These are phyloP conservation scores for Harrya chromipes DNA, from an alignment of 768 basidiomycete genomes.

Conservation along the genomic window DNA sequence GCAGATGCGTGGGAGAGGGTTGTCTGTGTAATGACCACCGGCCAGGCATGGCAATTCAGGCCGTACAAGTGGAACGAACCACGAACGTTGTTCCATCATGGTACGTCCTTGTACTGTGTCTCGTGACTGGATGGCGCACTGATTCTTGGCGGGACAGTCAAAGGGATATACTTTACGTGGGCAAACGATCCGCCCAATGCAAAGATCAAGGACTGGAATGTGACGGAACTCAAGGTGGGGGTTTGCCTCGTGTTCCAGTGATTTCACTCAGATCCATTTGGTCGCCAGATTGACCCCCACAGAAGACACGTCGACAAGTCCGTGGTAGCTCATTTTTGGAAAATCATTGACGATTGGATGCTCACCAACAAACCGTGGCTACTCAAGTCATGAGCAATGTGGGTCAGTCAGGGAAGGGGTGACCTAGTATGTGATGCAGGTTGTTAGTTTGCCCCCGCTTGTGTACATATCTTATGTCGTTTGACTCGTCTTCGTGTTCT, in stretches of 20 bases:
- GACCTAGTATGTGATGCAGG: too few relatives aligned
- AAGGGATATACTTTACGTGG: constrained; percentile 95
- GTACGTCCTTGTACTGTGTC: constrained; percentile 38
- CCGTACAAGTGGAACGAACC: constrained; percentile 98
- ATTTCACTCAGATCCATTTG: neutral
- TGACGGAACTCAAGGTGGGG: constrained; percentile 88
- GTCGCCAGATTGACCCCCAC: constrained; percentile 78
- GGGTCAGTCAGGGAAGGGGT: too few relatives aligned
- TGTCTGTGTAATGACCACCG: constrained; percentile 97
- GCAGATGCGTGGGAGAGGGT: constrained; percentile 96
- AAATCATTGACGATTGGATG: constrained; percentile 85
- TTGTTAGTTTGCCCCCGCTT: neutral
- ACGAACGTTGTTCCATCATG: constrained; percentile 87
- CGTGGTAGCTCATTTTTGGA: constrained; percentile 95
- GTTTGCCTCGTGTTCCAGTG: constrained; percentile 3
- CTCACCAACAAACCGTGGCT: constrained; percentile 76
- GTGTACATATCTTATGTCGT: constrained; percentile 8
- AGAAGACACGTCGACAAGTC: constrained; percentile 93
- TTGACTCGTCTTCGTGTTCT: too few relatives aligned
- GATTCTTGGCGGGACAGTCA: constrained; percentile 52
- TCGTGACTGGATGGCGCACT: neutral
- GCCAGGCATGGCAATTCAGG: constrained; percentile 97
- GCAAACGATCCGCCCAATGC: constrained; percentile 86
- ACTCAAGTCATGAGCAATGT: constrained; percentile 41
- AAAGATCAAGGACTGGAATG: constrained; percentile 96